phyloP scores from a whole-genome alignment of 352 stramenopile species.

The Phytophthora melonis region DNA sequence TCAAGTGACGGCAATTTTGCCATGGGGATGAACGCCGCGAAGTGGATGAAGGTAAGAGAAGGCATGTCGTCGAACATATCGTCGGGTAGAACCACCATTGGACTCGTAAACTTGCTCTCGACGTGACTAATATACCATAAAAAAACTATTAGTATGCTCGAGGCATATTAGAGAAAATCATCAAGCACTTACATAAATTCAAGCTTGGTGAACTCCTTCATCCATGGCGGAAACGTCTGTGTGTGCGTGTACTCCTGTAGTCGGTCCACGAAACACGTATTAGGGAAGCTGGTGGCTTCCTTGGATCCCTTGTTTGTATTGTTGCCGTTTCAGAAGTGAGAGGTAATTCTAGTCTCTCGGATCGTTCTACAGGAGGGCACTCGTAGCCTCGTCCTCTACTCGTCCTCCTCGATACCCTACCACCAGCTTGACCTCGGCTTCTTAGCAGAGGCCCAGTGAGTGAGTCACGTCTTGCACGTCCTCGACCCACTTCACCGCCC shows the following conservation, averaged over 20 bases:
- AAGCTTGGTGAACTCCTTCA: neutral
- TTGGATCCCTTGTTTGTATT: constrained; percentile 1
- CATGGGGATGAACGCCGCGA: constrained; percentile 34
- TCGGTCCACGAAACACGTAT: constrained; percentile 1
- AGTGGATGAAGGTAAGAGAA: constrained; percentile 47
- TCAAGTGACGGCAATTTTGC: constrained; percentile 32
- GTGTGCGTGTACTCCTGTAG: neutral
- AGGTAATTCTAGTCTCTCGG: neutral
- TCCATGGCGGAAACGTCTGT: neutral
- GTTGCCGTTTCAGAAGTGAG: neutral
- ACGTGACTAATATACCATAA: constrained; percentile 3
- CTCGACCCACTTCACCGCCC: neutral
- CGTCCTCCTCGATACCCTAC: neutral
- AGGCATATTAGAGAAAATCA: neutral
- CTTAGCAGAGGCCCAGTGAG: neutral
- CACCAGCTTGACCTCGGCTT: no score
- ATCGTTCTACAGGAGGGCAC: neutral
- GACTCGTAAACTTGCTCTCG: constrained; percentile 11
- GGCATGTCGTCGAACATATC: constrained; percentile 50
- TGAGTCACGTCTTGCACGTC: neutral
- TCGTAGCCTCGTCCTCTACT: constrained; percentile 2
- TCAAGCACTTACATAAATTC: neutral
- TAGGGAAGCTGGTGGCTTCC: constrained; percentile 3
- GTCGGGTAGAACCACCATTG: constrained; percentile 19
- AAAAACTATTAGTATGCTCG: neutral